Evolutionary conservation across 2,329 filamentous ascomycete genomes (phyloP).

Genomic region (Colletotrichum orchidophilum): DNA sequence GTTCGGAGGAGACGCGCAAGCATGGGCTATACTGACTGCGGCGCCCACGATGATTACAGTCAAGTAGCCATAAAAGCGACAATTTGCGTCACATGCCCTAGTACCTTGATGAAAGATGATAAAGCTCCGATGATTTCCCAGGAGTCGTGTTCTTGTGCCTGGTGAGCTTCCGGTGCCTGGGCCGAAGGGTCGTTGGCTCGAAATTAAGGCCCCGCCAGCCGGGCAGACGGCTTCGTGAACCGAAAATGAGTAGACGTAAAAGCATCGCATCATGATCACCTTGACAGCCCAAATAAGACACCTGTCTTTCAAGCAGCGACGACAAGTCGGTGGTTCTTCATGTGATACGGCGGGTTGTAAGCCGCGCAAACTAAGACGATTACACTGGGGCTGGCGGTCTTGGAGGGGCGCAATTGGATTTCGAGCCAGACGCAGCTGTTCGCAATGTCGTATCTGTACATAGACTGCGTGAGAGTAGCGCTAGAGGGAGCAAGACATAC

Average conservation of each 20-base stretch:
- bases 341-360: constrained; percentile 20
- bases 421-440: not conserved
- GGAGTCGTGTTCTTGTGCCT: not conserved
- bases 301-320: not conserved
- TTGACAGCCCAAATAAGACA: not conserved
- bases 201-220: constrained; percentile 19
- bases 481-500: not conserved
- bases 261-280: not conserved
- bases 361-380: not conserved
- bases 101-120: not conserved
- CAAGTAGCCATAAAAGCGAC: not conserved
- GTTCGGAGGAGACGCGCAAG: not conserved
- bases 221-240: constrained; percentile 27
- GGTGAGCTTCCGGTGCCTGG: constrained; percentile 6
- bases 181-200: constrained; percentile 33
- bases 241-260: constrained; percentile 4
- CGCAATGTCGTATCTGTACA: not conserved
- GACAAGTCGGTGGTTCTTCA: not conserved
- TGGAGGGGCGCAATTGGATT: constrained; percentile 27
- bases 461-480: not conserved
- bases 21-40: not conserved
- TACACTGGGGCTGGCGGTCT: not conserved
- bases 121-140: constrained; percentile 9
- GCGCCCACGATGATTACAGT: not conserved
- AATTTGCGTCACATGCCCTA: constrained; percentile 7